Base-by-base conservation (phyloP, 345 rosid genomes). In the Syzygium jambos region DNA sequence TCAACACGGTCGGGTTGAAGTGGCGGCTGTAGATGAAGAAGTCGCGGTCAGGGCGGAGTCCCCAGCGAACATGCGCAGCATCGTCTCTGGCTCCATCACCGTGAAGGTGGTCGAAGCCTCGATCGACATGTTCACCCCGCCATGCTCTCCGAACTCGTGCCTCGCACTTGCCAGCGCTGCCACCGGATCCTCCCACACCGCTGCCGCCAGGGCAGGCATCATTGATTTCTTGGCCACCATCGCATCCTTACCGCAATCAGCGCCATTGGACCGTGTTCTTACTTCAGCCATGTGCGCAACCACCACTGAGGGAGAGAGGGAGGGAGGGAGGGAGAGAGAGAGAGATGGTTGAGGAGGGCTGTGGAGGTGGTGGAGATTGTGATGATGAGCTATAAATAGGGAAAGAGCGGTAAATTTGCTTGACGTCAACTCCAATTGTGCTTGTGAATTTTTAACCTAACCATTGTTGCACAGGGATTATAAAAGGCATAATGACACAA, bases 91-190 rank as follows among this genome's bases (percentile, higher is more conserved):
- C 90, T 98, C 99, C 98, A 98, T 96, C 88, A 95, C 99, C 61
- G 99, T 96, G 95, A 98, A 98, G 85, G 98, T 95, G 87, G 98
- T 99, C 23, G 99, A 98, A 59, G 98, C 98, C 90, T 98, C 99
- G 84, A 95, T 98, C 2, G 99, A 98, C 99, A 96, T 98, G 92
- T 98, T 98, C 53, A 95, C 99, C 49, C 99, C 99, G 73, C 99
- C 99, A 78, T 98, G 99, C 88, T 98, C 99, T 9, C 99, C 99
- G 85, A 98, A 98, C 89, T 95, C 98, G 88, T 98, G 99, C 59
- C 99, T 94, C 22, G 93, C 90, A 73, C 91, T 87, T 41, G 98
- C 99, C 86, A 98, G 87, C 38, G 96, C 96, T 2, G 95, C 96
- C 4, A 93, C 96, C 7, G 99, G 99, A 86, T 96, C 98, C 3